A percentile compares a stretch with the other conserved stretches of the same genome.
phyloP scores from a whole-genome alignment of 2,329 filamentous ascomycete genomes.

The Fusarium xylarioides region DNA sequence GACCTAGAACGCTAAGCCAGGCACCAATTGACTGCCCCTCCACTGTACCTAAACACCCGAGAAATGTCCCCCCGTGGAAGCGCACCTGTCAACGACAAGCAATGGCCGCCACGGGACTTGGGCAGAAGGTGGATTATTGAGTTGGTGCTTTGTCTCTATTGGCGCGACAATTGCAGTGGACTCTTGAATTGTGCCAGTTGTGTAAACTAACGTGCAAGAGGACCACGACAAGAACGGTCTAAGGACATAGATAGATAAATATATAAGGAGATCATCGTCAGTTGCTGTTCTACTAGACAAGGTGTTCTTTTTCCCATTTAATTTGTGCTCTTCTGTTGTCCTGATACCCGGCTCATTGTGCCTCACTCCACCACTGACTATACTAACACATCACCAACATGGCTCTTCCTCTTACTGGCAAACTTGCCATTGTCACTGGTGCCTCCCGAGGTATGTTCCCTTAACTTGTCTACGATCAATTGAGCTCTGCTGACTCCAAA shows the following conservation, averaged over 20 bases:
- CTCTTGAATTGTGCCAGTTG: not conserved
- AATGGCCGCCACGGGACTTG: slow-evolving; percentile 29
- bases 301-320: not conserved
- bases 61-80: slow-evolving; percentile 23
- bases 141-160: slow-evolving; percentile 26
- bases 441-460: slow-evolving; percentile 72
- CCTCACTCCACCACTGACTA: not conserved
- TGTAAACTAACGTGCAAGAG: slow-evolving; percentile 6
- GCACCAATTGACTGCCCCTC: slow-evolving; percentile 16
- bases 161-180: slow-evolving; percentile 35
- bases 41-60: slow-evolving; percentile 11
- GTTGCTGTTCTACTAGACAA: not conserved
- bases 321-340: not conserved
- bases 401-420: slow-evolving; percentile 69
- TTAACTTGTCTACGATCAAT: not conserved
- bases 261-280: slow-evolving; percentile 11
- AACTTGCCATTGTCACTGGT: slow-evolving; percentile 82
- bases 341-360: slow-evolving; percentile 3
- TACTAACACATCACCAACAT: slow-evolving; percentile 38
- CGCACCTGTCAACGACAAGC: slow-evolving; percentile 41
- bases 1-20: slow-evolving; percentile 13
- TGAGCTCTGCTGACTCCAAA: not conserved
- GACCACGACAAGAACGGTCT: slow-evolving; percentile 1
- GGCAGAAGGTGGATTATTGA: not conserved
- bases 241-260: not conserved